Base-by-base conservation (phyloP, 805 yeast genomes). In the Maudiozyma pseudohumilis region DNA sequence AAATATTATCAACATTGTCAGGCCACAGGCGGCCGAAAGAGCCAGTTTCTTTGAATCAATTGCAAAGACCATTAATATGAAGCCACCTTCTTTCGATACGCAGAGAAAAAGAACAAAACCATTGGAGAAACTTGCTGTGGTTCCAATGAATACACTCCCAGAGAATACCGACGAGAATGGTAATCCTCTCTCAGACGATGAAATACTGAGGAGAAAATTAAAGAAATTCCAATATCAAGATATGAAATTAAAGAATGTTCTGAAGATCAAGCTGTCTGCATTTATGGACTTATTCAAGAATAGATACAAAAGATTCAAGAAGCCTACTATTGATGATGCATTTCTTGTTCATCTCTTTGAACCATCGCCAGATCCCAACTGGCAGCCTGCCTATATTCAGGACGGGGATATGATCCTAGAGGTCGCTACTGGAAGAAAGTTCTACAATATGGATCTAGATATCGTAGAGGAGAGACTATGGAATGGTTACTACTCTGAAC, bases 401-500 rank as follows among this genome's bases (percentile, higher is more conserved):
- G 73, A 71, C 41, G 77, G 75, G 29, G 77, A 83, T 44, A 81
- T 76, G 89, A 84, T 92, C 47, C 60, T 77, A n/a, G 96, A 92
- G 50, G 66, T 74, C 9, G 60, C 77, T 0, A 80, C 94, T 0
- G 94, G 92, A 3, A 74, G 73, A 39, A 69, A 66, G 45, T 89
- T 69, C 53, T 72, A 69, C 63, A 92, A 92, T 49, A 92, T 92
- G 83, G 98, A 92, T 52, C 64, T 92, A 38, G 98, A 92, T 53
- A 79, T 87, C 13, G 75, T 92, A 24, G 98, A 92, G 53, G 97
- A 92, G 55, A 69, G 98, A 41, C 61, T 92, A 38, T 92, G 98
- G 98, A 92, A 92, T 59, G 98, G 98, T 0, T 92, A 63, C 58
- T 92, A 92, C 53, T 79, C 85, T 27, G 96, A 87, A 50, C 96